Evolutionary conservation across 768 basidiomycete genomes (phyloP).

Genomic region (Termitomyces sp.): DNA sequence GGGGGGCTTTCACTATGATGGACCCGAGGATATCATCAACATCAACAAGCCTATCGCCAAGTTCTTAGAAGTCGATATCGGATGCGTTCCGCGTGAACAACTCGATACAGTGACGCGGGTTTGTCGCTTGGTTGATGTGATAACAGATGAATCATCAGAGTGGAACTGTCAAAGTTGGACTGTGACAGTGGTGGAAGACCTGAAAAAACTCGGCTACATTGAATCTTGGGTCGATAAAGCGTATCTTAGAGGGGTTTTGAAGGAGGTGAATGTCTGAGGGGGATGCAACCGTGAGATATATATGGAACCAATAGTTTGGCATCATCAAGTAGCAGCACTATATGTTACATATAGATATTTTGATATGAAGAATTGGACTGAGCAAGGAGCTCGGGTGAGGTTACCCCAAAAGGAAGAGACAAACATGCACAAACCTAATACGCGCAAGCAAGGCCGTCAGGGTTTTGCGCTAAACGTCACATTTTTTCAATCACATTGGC

Average conservation of each 20-base stretch:
- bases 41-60: neutral
- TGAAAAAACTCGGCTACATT: neutral
- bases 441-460: neutral
- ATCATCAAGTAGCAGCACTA: neutral
- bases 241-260: conserved; percentile 1
- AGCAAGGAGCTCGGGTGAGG: too few species aligned
- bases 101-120: neutral
- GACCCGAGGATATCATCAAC: neutral
- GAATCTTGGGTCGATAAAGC: neutral
- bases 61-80: neutral
- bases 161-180: neutral
- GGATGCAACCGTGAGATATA: too few species aligned
- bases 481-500: conserved; percentile 8
- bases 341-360: neutral
- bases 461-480: neutral
- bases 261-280: neutral
- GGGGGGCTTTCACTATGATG: neutral
- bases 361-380: too few species aligned
- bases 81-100: neutral
- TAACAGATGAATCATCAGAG: neutral
- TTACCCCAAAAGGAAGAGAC: neutral
- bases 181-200: neutral
- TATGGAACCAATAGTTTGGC: neutral
- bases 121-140: neutral
- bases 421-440: neutral